Conservation (phyloP, 805 yeast genomes). For the Pichia californica region DNA sequence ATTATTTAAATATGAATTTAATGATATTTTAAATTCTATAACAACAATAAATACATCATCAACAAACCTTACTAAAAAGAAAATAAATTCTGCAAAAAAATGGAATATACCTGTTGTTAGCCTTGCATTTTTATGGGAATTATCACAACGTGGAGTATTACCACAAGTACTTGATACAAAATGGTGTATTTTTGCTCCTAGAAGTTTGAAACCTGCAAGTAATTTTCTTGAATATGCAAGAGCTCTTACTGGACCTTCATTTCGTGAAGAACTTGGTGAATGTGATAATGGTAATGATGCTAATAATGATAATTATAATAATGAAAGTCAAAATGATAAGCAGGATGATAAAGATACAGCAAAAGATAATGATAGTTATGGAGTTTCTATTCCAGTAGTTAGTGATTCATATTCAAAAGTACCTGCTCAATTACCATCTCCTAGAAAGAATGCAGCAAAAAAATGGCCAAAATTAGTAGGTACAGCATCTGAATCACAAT, state of each 20-base stretch:
- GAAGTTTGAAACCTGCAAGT: constrained; percentile 17
- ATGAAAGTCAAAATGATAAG: not conserved
- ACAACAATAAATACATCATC: constrained; percentile 26
- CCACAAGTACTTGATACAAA: constrained; percentile 39
- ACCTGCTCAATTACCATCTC: constrained; percentile 44
- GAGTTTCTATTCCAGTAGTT: too few species aligned
- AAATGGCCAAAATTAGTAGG: constrained; percentile 46
- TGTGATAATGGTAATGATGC: not conserved
- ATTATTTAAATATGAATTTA: constrained; percentile 33
- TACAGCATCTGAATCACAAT: constrained; percentile 33
- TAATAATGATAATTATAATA: not conserved
- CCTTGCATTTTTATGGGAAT: constrained; percentile 48
- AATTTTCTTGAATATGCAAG: constrained; percentile 20
- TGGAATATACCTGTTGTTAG: constrained; percentile 58
- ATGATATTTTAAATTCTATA: constrained; percentile 22
- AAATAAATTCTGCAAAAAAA: constrained; percentile 50
- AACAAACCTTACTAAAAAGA: constrained; percentile 34
- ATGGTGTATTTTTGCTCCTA: constrained; percentile 51
- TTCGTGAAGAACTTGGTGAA: constrained; percentile 12
- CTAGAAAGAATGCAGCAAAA: constrained; percentile 39
- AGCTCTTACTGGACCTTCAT: constrained; percentile 17
- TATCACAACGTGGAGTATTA: constrained; percentile 30
- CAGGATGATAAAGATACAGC: not conserved
- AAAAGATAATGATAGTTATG: too few species aligned
- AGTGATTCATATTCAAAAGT: constrained; percentile 12